phyloP scores from a whole-genome alignment of 306 rosid species.

The Amphicarpaea edgeworthii region DNA sequence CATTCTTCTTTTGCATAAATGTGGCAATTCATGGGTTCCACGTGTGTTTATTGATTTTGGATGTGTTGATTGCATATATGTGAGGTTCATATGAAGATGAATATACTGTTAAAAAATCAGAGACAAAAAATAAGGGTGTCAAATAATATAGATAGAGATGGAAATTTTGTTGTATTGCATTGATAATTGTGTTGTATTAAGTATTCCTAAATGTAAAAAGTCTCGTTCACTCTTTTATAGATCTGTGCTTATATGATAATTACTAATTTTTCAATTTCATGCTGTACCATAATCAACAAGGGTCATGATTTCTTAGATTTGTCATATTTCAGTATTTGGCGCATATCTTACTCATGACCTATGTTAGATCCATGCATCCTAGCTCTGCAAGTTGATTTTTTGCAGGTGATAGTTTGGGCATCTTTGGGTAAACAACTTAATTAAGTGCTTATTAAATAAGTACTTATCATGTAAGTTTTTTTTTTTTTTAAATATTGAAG shows the following conservation, averaged over 20 bases:
- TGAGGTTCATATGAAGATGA: background rate
- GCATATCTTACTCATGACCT: too few species aligned
- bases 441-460: background rate
- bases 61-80: conserved; percentile 6
- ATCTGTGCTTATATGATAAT: background rate
- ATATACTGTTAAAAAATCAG: background rate
- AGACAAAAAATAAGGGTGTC: background rate
- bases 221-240: background rate
- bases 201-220: background rate
- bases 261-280: background rate
- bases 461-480: background rate
- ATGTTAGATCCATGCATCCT: too few species aligned
- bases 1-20: background rate
- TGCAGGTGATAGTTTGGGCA: background rate
- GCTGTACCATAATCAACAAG: background rate
- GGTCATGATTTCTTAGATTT: background rate
- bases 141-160: background rate
- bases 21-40: conserved; percentile 11
- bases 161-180: background rate
- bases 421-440: background rate
- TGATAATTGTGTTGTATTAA: background rate
- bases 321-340: background rate
- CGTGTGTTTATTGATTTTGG: background rate
- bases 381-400: background rate
- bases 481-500: background rate